A percentile compares a stretch with the other conserved stretches of the same genome.
These are phyloP conservation scores for Noccaea bulbosa DNA, from an alignment of 345 rosid species.

Conservation along the genomic window DNA sequence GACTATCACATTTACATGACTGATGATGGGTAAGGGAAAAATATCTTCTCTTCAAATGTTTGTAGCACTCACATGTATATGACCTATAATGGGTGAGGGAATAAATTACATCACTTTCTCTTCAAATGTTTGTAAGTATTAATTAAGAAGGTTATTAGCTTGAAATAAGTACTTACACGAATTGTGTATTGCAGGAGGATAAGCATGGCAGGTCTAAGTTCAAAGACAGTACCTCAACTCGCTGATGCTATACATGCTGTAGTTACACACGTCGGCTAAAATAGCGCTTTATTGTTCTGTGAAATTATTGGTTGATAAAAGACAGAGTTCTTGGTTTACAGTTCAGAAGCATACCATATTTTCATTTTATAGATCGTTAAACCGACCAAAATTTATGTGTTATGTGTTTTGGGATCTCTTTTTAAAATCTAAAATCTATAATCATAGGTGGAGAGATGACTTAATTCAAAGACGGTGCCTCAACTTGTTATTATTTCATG, in stretches of 20 bases:
- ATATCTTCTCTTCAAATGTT: background rate
- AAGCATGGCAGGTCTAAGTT: slow-evolving; percentile 74
- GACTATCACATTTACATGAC: slow-evolving; percentile 77
- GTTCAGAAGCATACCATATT: background rate
- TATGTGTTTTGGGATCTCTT: no score
- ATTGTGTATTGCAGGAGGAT: slow-evolving; percentile 64
- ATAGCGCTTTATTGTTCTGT: background rate
- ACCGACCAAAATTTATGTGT: background rate
- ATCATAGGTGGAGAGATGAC: background rate
- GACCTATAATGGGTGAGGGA: no score
- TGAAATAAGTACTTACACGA: no score
- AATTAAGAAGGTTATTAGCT: no score
- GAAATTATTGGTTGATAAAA: background rate
- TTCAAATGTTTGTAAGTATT: no score
- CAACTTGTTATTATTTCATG: slow-evolving; percentile 45
- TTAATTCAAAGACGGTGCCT: slow-evolving; percentile 63
- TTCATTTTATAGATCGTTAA: background rate
- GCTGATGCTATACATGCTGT: slow-evolving; percentile 67
- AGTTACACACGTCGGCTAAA: slow-evolving; percentile 38
- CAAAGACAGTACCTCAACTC: slow-evolving; percentile 65
- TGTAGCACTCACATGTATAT: background rate
- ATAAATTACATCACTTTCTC: no score
- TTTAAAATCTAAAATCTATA: no score
- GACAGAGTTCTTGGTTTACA: background rate
- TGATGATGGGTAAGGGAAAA: slow-evolving; percentile 59